Evolutionary conservation across 2,329 filamentous ascomycete species (phyloP).

Genomic region (Fusarium robinianum): DNA sequence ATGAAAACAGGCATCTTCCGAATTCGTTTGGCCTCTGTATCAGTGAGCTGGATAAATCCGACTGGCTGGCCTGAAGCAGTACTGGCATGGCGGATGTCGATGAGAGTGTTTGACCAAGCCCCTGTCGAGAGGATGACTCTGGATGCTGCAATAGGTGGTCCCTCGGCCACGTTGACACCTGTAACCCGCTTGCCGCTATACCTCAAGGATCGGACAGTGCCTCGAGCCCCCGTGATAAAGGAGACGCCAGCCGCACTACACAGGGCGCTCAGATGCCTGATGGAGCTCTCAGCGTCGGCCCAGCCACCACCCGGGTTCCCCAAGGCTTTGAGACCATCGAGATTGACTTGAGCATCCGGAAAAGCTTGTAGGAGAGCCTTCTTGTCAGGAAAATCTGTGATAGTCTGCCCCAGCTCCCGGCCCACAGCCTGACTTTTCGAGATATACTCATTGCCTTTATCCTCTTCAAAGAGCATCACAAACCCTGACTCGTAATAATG

Average conservation of each 20-base stretch:
- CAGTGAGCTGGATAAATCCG: slow-evolving; percentile 65
- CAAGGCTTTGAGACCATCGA: slow-evolving; percentile 34
- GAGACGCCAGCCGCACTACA: slow-evolving; percentile 39
- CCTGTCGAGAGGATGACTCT: slow-evolving; percentile 69
- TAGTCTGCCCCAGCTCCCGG: slow-evolving; percentile 18
- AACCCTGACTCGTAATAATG: slow-evolving; percentile 42
- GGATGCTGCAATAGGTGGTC: slow-evolving; percentile 55
- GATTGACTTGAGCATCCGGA: slow-evolving; percentile 25
- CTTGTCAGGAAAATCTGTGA: slow-evolving; percentile 36
- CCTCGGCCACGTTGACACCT: slow-evolving; percentile 38
- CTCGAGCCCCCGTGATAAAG: slow-evolving; percentile 39
- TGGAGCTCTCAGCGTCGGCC: slow-evolving; percentile 39
- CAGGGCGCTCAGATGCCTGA: slow-evolving; percentile 31
- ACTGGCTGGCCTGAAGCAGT: slow-evolving; percentile 68
- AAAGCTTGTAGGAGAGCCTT: slow-evolving; percentile 18
- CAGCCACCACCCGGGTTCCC: slow-evolving; percentile 40
- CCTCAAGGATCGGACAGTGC: slow-evolving; percentile 34
- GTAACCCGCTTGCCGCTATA: slow-evolving; percentile 23
- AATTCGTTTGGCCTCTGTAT: slow-evolving; percentile 59
- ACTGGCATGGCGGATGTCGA: slow-evolving; percentile 65
- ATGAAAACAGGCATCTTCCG: slow-evolving; percentile 62
- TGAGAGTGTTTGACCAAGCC: slow-evolving; percentile 61
- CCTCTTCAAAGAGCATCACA: slow-evolving; percentile 37
- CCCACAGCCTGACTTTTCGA: slow-evolving; percentile 22
- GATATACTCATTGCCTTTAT: slow-evolving; percentile 28